Conservation (phyloP, 257 asterid species). For the Gardenia jasminoides region DNA sequence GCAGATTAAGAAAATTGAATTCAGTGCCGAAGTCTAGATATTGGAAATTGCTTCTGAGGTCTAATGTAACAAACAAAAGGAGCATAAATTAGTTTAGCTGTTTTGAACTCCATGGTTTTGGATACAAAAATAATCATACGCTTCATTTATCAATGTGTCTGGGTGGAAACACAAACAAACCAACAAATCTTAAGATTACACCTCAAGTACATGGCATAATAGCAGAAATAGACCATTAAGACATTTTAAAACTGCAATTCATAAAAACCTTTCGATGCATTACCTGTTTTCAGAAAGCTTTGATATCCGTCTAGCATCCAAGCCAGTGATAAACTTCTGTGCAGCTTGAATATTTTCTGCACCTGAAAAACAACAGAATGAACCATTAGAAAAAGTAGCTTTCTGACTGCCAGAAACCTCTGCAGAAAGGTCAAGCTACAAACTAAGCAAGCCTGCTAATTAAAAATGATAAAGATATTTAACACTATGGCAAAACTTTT, state of each 20-base stretch:
- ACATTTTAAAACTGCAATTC: not conserved
- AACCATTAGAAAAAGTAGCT: not conserved
- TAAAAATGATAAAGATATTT: not conserved
- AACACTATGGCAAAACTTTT: not conserved
- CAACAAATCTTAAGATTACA: not conserved
- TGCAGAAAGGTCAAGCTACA: not conserved
- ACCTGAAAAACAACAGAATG: constrained; percentile 42
- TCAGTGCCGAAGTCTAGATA: not conserved
- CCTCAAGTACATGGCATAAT: not conserved
- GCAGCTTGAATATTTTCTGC: constrained; percentile 87
- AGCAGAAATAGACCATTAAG: not conserved
- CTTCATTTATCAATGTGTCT: not conserved
- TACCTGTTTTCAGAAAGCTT: constrained; percentile 96
- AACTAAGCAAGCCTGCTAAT: not conserved
- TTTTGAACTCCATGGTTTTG: not conserved
- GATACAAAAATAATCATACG: not conserved
- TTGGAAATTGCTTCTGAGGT: not conserved
- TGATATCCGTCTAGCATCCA: constrained; percentile 94
- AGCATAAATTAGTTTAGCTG: not conserved
- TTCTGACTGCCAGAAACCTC: not conserved
- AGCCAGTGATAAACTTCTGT: constrained; percentile 87
- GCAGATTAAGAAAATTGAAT: not conserved
- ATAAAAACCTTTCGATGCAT: constrained; percentile 1
- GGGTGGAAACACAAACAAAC: not conserved
- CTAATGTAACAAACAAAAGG: not conserved